phyloP scores from a whole-genome alignment of 2,329 filamentous ascomycete genomes.

The Phoma sp. region DNA sequence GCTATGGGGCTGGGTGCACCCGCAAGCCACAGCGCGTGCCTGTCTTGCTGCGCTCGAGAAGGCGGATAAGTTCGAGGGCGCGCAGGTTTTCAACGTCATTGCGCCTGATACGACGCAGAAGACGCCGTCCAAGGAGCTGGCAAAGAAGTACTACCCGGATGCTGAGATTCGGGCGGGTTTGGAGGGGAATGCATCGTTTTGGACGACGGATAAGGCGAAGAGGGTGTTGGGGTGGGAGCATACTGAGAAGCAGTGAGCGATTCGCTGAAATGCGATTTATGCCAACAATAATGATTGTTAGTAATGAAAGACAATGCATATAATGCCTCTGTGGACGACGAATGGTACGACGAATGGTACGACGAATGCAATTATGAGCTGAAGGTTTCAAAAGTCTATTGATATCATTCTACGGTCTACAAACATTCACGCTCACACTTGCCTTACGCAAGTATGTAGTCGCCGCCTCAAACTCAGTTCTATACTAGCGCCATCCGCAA shows the following conservation, averaged over 20 bases:
- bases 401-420: slow-evolving; percentile 13
- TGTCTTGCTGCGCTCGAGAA: slow-evolving; percentile 47
- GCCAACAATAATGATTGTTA: background rate
- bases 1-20: slow-evolving; percentile 50
- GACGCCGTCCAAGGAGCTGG: slow-evolving; percentile 27
- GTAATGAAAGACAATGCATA: background rate
- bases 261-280: background rate
- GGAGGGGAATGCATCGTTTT: slow-evolving; percentile 32
- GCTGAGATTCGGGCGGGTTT: slow-evolving; percentile 28
- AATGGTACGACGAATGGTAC: too few species aligned
- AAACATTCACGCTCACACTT: slow-evolving; percentile 2
- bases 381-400: background rate
- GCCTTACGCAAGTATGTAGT: slow-evolving; percentile 2
- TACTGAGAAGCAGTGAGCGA: slow-evolving; percentile 32
- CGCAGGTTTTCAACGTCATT: slow-evolving; percentile 47
- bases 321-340: background rate
- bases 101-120: slow-evolving; percentile 41
- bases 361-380: background rate
- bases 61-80: slow-evolving; percentile 41
- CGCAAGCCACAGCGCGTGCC: slow-evolving; percentile 45
- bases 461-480: slow-evolving; percentile 13
- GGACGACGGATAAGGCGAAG: slow-evolving; percentile 33
- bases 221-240: slow-evolving; percentile 35
- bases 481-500: slow-evolving; percentile 25
- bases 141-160: slow-evolving; percentile 34